Evolutionary conservation across 2,329 filamentous ascomycete species (phyloP), one percentile per base, ranked within the genome.

Genomic region (Sporothrix humicola): DNA sequence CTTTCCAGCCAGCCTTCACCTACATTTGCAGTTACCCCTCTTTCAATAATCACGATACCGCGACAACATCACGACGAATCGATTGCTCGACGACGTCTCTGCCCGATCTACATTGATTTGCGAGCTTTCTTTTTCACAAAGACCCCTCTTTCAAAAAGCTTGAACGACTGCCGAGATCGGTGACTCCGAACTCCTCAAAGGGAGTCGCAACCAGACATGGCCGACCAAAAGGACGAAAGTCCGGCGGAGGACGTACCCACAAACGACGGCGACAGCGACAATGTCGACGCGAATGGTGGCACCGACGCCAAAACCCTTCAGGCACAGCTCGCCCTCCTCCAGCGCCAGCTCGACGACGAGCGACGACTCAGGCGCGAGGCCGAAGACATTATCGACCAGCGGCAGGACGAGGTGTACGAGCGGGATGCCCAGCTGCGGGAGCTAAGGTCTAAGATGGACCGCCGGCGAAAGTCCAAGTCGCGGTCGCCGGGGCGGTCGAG

Each of bases 301-400:
- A 12, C 7, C 61, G n/a, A 23, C 37, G 17, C 37, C 17, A 17
- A 2, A 31, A 15, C 10, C 2, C 17, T 65, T 3, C 59, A 44
- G 1, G 37, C 13, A n/a, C 37, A 46, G 59, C 37, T 65, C n/a
- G 59, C 3, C 0, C 9, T 6, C 2, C 37, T 72, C 20, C 46
- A 52, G 0, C 15, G 12, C 3, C 70, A 66, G 70, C n/a, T 66
- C 9, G 46, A 56, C 12, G 50, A 44, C 70, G 70, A 72, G 70
- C 70, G 61, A 3, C 70, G 59, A n/a, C 48, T 72, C 48, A 37
- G 70, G 31, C 59, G 13, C 17, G 70, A 72, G 46, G 70, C 70
- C 50, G 70, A 72, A 20, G 31, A 42, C 31, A 66, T 72, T 52
- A 72, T 72, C 59, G 70, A 72, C 70, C 44, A 72, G 58, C 59